These are phyloP conservation scores for Sporothrix pallida DNA, from an alignment of 2,329 filamentous ascomycete species.

Conservation along the genomic window DNA sequence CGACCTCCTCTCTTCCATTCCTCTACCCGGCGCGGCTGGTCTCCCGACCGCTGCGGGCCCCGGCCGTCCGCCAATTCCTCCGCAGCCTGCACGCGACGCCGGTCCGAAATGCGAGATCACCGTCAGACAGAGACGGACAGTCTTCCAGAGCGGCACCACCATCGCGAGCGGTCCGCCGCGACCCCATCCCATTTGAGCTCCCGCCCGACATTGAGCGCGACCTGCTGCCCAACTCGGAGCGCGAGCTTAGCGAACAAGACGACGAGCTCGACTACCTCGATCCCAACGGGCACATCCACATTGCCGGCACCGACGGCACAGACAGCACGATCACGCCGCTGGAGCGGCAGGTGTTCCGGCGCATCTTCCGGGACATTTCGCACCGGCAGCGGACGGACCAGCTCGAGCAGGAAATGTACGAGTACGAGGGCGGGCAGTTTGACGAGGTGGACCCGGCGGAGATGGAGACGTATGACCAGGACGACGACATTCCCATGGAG, in stretches of 20 bases:
- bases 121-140: constrained; percentile 7
- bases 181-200: constrained; percentile 60
- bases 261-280: constrained; percentile 38
- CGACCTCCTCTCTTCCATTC: constrained; percentile 65
- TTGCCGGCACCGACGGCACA: not conserved
- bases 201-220: constrained; percentile 46
- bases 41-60: constrained; percentile 45
- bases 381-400: constrained; percentile 16
- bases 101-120: not conserved
- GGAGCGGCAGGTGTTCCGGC: constrained; percentile 57
- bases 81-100: constrained; percentile 41
- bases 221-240: constrained; percentile 25
- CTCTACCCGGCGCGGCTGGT: constrained; percentile 75
- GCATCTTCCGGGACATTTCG: constrained; percentile 65
- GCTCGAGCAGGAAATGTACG: not conserved
- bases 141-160: not conserved
- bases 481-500: not conserved
- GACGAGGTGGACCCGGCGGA: not conserved
- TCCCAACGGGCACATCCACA: not conserved
- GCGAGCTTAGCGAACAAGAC: constrained; percentile 33
- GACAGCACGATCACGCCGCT: constrained; percentile 62
- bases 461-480: not conserved
- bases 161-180: constrained; percentile 30
- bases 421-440: not conserved
- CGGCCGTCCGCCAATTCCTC: constrained; percentile 40